phyloP scores from a whole-genome alignment of 495 filamentous ascomycete species.

The Friedmanniomyces endolithicus region DNA sequence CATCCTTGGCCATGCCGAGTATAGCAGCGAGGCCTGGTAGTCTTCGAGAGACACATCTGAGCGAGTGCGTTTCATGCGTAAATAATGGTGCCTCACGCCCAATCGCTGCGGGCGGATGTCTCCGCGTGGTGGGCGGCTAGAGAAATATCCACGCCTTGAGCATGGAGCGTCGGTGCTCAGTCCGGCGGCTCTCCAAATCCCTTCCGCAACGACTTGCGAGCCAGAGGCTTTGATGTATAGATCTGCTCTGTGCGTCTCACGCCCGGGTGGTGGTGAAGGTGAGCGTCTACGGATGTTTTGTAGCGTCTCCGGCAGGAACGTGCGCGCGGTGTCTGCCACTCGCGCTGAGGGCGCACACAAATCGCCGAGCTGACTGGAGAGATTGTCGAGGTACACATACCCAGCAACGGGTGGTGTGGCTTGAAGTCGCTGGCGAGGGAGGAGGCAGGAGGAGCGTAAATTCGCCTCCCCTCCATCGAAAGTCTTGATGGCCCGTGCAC shows the following conservation, averaged over 20 bases:
- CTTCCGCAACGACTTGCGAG: background rate
- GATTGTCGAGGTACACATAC: no score
- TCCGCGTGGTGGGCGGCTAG: constrained; percentile 7
- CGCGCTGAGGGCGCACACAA: no score
- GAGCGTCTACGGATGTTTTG: background rate
- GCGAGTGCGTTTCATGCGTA: background rate
- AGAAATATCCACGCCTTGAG: background rate
- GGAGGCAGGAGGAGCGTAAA: no score
- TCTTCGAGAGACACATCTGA: background rate
- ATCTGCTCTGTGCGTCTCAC: background rate
- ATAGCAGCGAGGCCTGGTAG: background rate
- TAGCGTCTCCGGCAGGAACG: background rate
- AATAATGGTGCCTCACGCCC: background rate
- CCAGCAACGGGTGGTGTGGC: no score
- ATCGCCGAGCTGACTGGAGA: no score
- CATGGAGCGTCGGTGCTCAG: background rate
- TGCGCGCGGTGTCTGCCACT: background rate
- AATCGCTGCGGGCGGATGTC: constrained; percentile 1
- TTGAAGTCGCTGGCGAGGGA: no score
- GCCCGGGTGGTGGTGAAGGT: background rate
- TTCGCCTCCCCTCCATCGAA: no score
- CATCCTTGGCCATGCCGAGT: background rate
- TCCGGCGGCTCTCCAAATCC: background rate
- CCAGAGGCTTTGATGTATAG: background rate
- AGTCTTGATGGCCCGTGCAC: no score